phyloP scores from a whole-genome alignment of 1,139 yeast species.

The Oligophagozyma castellii region DNA sequence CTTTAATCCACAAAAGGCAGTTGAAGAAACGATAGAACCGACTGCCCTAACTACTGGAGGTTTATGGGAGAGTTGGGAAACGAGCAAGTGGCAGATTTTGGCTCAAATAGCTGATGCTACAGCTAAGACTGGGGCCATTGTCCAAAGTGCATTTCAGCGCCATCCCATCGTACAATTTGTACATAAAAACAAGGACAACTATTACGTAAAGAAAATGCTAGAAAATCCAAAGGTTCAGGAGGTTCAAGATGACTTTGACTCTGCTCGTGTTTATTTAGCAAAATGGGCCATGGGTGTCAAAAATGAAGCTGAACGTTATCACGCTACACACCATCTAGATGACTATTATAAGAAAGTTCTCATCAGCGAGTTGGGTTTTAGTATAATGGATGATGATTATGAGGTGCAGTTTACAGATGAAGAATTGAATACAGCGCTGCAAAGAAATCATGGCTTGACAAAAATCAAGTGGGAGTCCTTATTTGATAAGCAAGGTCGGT shows the following conservation, averaged over 20 bases:
- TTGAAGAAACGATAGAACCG: slow-evolving; percentile 16
- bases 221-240: slow-evolving; percentile 67
- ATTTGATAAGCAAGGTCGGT: slow-evolving; percentile 67
- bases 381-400: slow-evolving; percentile 32
- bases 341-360: slow-evolving; percentile 46
- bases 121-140: slow-evolving; percentile 35
- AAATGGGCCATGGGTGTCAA: slow-evolving; percentile 96
- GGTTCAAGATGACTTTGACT: slow-evolving; percentile 82
- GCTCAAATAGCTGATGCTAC: slow-evolving; percentile 79
- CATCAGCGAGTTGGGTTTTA: slow-evolving; percentile 45
- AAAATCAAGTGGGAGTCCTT: slow-evolving; percentile 73
- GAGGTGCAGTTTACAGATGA: slow-evolving; percentile 27
- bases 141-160: slow-evolving; percentile 13
- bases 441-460: slow-evolving; percentile 38
- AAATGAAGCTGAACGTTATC: slow-evolving; percentile 75
- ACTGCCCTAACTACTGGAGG: slow-evolving; percentile 5
- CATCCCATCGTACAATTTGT: slow-evolving; percentile 21
- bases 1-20: slow-evolving; percentile 38
- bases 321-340: slow-evolving; percentile 41
- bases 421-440: slow-evolving; percentile 20
- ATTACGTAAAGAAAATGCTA: slow-evolving; percentile 43
- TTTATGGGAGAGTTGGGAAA: slow-evolving; percentile 31
- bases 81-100: slow-evolving; percentile 75
- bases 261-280: slow-evolving; percentile 82
- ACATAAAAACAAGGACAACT: slow-evolving; percentile 17